Evolutionary conservation across 1,284 basidiomycete species (phyloP).

Genomic region (Boletus sp.): DNA sequence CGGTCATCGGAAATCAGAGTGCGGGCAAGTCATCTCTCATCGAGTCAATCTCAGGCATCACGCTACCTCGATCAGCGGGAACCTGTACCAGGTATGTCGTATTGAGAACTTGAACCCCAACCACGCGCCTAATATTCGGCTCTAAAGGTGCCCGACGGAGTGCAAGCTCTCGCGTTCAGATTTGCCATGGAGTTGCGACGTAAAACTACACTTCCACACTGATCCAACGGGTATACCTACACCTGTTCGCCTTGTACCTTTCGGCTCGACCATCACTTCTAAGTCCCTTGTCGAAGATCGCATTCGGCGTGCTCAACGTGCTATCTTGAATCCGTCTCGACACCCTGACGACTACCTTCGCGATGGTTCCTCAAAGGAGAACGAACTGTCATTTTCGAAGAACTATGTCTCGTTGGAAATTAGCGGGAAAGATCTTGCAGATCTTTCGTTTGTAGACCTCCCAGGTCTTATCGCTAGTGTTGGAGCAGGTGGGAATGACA

Average conservation of each 20-base stretch:
- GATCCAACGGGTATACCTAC: constrained; percentile 47
- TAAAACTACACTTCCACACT: constrained; percentile 55
- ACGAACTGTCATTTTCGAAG: constrained; percentile 56
- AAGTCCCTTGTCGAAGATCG: constrained; percentile 61
- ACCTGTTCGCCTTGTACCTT: constrained; percentile 45
- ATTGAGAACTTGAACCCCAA: background rate
- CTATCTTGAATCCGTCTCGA: constrained; percentile 62
- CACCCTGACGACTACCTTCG: constrained; percentile 44
- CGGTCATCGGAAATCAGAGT: constrained; percentile 64
- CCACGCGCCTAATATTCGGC: no score
- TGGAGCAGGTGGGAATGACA: constrained; percentile 47
- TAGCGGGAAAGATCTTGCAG: constrained; percentile 63
- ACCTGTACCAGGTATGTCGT: constrained; percentile 60
- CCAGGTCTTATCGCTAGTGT: constrained; percentile 37
- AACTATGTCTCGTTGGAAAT: constrained; percentile 67
- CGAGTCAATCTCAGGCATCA: constrained; percentile 70
- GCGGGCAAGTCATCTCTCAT: constrained; percentile 74
- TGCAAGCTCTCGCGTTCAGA: constrained; percentile 54
- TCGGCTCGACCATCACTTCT: constrained; percentile 54
- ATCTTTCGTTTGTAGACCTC: constrained; percentile 61
- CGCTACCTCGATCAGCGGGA: constrained; percentile 59
- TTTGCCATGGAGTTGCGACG: constrained; percentile 57
- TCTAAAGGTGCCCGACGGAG: constrained; percentile 64
- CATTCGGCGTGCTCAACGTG: constrained; percentile 66
- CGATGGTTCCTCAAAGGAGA: constrained; percentile 32